Percentiles rank a stretch among this genome's conserved stretches.
phyloP scores from a whole-genome alignment of 2,329 filamentous ascomycete genomes.

The Aspergillus phoenicis region DNA sequence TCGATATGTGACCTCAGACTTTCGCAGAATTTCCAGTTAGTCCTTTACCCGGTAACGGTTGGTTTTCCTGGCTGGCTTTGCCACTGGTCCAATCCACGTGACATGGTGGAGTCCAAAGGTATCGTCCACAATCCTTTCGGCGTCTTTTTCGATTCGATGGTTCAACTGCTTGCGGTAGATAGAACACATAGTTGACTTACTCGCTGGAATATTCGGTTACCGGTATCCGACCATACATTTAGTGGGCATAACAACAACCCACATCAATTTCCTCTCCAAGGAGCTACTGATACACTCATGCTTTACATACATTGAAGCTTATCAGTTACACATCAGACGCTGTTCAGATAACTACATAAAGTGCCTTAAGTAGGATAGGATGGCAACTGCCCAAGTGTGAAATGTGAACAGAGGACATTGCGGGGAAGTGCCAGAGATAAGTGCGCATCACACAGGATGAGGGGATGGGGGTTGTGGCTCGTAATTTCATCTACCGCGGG shows the following conservation, averaged over 20 bases:
- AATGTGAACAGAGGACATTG: slow-evolving; percentile 7
- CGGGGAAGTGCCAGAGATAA: slow-evolving; percentile 13
- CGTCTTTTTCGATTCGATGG: neutral
- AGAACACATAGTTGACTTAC: too few species aligned
- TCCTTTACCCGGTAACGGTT: neutral
- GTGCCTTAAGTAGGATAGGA: neutral
- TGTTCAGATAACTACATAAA: too few species aligned
- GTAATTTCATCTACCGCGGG: slow-evolving; percentile 14
- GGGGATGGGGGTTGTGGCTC: neutral
- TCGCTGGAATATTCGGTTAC: too few species aligned
- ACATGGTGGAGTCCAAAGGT: slow-evolving; percentile 3
- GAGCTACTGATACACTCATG: too few species aligned
- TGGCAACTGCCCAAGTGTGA: neutral
- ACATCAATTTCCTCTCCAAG: too few species aligned
- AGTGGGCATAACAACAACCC: too few species aligned
- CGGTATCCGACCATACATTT: too few species aligned
- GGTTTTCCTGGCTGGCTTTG: neutral
- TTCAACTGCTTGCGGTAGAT: neutral
- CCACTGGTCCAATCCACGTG: neutral
- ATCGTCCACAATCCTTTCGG: slow-evolving; percentile 1
- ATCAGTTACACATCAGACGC: too few species aligned
- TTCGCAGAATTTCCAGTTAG: neutral
- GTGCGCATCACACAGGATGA: neutral
- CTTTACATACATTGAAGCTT: too few species aligned
- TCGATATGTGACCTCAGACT: neutral